phyloP scores from a whole-genome alignment of 2,329 filamentous ascomycete species.

The Keithomyces neogunnii region DNA sequence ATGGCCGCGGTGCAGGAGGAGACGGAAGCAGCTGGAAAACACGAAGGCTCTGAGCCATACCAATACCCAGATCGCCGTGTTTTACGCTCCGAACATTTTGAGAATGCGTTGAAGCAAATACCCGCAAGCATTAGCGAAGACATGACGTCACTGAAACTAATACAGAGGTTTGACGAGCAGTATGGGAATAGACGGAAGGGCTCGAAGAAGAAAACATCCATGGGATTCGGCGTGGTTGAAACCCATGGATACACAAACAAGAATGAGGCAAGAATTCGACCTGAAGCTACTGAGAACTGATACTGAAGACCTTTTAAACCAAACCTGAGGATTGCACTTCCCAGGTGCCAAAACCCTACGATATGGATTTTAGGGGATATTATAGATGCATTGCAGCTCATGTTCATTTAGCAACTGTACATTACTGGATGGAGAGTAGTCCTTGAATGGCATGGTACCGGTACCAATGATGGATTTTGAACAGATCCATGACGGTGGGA shows the following conservation, averaged over 20 bases:
- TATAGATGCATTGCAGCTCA: neutral
- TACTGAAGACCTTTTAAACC: neutral
- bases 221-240: conserved; percentile 49
- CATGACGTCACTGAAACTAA: conserved; percentile 77
- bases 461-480: neutral
- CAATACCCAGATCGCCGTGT: conserved; percentile 50
- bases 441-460: neutral
- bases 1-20: conserved; percentile 74
- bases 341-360: neutral
- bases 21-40: conserved; percentile 30
- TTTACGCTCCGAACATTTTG: conserved; percentile 66
- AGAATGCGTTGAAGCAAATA: conserved; percentile 78
- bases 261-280: conserved; percentile 37
- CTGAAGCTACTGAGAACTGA: neutral
- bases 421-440: neutral
- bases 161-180: conserved; percentile 91
- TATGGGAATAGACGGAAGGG: conserved; percentile 74
- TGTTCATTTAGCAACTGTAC: conserved; percentile 1
- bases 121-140: conserved; percentile 89
- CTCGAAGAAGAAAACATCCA: conserved; percentile 39
- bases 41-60: conserved; percentile 35
- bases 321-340: neutral
- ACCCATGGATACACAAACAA: conserved; percentile 27
- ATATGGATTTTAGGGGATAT: neutral
- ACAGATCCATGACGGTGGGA: neutral